A percentile compares a stretch with the other conserved stretches of the same genome.
phyloP scores from a whole-genome alignment of 208 protist species.

The Trichomonas gallinae region DNA sequence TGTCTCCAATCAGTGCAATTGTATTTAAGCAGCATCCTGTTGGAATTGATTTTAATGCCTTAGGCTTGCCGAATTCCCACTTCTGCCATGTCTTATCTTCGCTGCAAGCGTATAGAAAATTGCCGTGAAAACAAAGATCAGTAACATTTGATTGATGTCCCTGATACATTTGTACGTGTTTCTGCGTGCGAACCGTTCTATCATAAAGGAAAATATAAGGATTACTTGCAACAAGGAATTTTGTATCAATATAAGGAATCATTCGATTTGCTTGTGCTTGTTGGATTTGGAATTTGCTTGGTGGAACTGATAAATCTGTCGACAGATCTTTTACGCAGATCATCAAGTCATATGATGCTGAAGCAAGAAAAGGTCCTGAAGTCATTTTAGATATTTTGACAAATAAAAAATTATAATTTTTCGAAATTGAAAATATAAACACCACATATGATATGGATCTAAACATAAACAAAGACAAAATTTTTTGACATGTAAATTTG shows the following conservation, averaged over 20 bases:
- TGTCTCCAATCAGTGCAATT: not conserved
- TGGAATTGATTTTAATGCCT: not conserved
- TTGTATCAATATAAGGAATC: not conserved
- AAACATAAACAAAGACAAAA: no score
- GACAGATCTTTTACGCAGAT: not conserved
- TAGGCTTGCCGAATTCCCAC: not conserved
- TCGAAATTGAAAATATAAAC: no score
- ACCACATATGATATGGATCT: no score
- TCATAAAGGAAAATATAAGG: not conserved
- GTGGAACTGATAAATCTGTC: not conserved
- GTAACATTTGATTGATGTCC: slow-evolving; percentile 12
- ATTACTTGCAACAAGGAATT: not conserved
- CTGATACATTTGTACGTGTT: not conserved
- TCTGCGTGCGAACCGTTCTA: not conserved
- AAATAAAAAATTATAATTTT: no score
- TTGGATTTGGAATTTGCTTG: not conserved
- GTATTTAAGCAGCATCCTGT: not conserved
- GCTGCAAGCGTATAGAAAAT: not conserved
- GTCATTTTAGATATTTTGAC: not conserved
- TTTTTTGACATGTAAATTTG: no score
- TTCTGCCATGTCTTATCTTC: not conserved
- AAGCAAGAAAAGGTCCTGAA: not conserved
- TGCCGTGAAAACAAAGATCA: not conserved
- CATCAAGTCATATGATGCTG: not conserved
- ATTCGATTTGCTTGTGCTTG: slow-evolving; percentile 19